Evolutionary conservation across 2,329 filamentous ascomycete species (phyloP).

Genomic region (Byssochlamys sp.): DNA sequence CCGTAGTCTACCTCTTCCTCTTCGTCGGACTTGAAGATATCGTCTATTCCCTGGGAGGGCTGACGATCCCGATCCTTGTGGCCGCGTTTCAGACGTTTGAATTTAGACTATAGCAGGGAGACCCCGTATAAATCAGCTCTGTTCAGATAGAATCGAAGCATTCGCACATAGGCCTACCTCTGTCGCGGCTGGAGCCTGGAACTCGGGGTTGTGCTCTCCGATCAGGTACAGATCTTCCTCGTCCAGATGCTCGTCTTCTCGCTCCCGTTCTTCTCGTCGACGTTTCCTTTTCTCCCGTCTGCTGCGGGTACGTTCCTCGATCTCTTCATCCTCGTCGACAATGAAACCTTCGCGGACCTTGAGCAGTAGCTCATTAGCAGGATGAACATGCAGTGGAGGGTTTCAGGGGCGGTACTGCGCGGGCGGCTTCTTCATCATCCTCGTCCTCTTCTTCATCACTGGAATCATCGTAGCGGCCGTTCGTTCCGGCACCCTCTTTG

Average conservation of each 20-base stretch:
- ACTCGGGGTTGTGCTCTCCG: slow-evolving; percentile 66
- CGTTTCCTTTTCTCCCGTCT: slow-evolving; percentile 66
- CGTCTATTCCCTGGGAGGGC: slow-evolving; percentile 65
- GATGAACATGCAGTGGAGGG: background rate
- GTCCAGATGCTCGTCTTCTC: slow-evolving; percentile 75
- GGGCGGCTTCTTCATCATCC: slow-evolving; percentile 76
- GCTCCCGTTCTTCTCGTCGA: slow-evolving; percentile 64
- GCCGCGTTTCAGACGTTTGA: slow-evolving; percentile 91
- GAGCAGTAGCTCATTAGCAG: slow-evolving; percentile 10
- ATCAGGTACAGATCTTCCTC: slow-evolving; percentile 95
- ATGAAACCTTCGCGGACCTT: slow-evolving; percentile 92
- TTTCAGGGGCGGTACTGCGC: slow-evolving; percentile 48
- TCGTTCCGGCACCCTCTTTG: slow-evolving; percentile 28
- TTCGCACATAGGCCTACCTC: slow-evolving; percentile 50
- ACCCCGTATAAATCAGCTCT: background rate
- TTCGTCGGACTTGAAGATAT: slow-evolving; percentile 94
- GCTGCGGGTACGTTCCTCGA: slow-evolving; percentile 54
- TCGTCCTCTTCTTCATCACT: slow-evolving; percentile 90
- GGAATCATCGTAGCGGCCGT: slow-evolving; percentile 61
- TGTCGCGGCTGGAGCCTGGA: slow-evolving; percentile 55
- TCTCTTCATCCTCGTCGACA: slow-evolving; percentile 79
- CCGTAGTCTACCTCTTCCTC: slow-evolving; percentile 56
- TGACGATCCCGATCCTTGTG: slow-evolving; percentile 57
- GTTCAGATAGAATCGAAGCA: background rate
- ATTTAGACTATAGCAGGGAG: slow-evolving; percentile 58